Base-by-base conservation (phyloP, 2,329 filamentous ascomycete genomes). In the Stachybotrys chartarum region DNA sequence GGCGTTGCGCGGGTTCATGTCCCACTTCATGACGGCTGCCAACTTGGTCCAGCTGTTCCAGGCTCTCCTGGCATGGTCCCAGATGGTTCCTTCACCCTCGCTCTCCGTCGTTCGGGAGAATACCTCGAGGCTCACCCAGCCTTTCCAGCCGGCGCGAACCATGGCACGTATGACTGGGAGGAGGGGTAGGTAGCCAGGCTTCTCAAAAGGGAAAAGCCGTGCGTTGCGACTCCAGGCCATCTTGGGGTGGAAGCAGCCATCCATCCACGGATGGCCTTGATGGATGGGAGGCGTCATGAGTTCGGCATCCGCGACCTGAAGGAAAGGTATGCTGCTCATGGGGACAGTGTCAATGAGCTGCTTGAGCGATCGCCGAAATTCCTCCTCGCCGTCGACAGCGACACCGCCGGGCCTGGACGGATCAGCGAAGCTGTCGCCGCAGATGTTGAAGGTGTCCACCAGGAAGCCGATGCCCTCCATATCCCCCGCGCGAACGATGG, bases 141-240 rank as follows among this genome's bases (percentile, higher is more conserved):
- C 57, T 5, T 7, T n/a, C 56, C 53, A 56, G 6, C 56, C 56
- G 3, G 56, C 35, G n/a, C 35, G 45, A 6, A 53, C 54, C 11
- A 63, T 60, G 6, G 66, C 63, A 59, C 71, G 67, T n/a, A 73
- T 59, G 2, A 64, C 58, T 5, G 61, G 60, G 6, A 69, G 52
- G 7, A 68, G 55, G 4, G 65, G 66, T 46, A 75, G 61, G 44
- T 66, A 64, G 4, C 57, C 60, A 7, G 50, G 53, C 35, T 56
- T 31, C 42, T 61, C 57, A n/a, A 59, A 52, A 4, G 60, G 63
- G 47, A 61, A 63, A 24, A 58, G 47, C 18, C 61, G 55, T 30
- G 55, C 53, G 35, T 58, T 59, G 16, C 59, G 57, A 45, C 59
- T 61, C 60, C 59, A 60, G 4, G 53, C 49, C 58, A 56, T 61